Conservation (phyloP, 2,329 filamentous ascomycete genomes). For the Diaporthe nobilis region DNA sequence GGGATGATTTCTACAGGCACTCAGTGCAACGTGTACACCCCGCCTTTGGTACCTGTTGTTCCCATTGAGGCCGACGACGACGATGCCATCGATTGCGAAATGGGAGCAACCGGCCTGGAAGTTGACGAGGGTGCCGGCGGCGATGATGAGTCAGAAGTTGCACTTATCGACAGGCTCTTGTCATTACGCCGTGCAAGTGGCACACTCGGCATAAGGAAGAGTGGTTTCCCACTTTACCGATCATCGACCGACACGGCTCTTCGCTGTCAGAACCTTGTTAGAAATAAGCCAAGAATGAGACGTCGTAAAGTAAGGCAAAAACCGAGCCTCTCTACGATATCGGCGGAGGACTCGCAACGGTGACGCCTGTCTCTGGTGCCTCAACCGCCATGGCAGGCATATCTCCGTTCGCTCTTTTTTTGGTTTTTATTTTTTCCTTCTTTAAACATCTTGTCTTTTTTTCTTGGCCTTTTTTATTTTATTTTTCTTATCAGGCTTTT, state of each 20-base stretch:
- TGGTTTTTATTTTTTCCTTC: not conserved
- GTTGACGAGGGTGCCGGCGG: slow-evolving; percentile 44
- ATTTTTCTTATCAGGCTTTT: not conserved
- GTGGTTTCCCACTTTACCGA: slow-evolving; percentile 46
- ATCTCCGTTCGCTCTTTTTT: not conserved
- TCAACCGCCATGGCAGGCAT: not conserved
- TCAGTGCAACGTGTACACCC: slow-evolving; percentile 40
- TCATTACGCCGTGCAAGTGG: slow-evolving; percentile 43
- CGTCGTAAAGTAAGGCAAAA: slow-evolving; percentile 44
- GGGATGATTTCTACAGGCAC: slow-evolving; percentile 39
- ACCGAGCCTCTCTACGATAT: slow-evolving; percentile 39
- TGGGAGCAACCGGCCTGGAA: slow-evolving; percentile 38
- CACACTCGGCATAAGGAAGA: slow-evolving; percentile 46
- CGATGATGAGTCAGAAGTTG: slow-evolving; percentile 39
- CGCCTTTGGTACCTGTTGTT: slow-evolving; percentile 17
- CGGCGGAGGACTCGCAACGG: slow-evolving; percentile 7
- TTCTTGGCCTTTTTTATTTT: not conserved
- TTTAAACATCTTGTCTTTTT: not conserved
- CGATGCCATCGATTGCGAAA: slow-evolving; percentile 40
- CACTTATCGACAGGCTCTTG: slow-evolving; percentile 43
- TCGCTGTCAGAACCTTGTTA: slow-evolving; percentile 51
- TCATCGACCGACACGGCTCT: slow-evolving; percentile 50
- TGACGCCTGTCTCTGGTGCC: not conserved
- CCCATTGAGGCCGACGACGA: slow-evolving; percentile 40
- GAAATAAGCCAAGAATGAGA: slow-evolving; percentile 53